phyloP scores from a whole-genome alignment of 1,139 yeast genomes.

The Hyphopichia khmerensis region DNA sequence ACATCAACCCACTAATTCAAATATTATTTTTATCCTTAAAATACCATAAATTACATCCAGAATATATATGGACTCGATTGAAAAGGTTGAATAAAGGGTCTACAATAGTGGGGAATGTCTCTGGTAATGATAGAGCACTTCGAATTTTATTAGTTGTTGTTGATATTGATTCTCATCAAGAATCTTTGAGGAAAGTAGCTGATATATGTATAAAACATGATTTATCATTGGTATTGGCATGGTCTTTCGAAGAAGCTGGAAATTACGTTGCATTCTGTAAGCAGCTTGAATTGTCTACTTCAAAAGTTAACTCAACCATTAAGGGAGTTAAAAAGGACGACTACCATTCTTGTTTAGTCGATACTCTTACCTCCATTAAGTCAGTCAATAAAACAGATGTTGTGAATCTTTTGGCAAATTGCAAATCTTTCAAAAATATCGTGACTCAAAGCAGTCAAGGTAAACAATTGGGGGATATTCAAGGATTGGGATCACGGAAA shows the following conservation, averaged over 20 bases:
- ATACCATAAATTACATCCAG: conserved; percentile 86
- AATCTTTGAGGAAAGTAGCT: conserved; percentile 65
- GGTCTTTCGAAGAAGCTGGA: conserved; percentile 87
- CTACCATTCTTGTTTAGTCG: conserved; percentile 50
- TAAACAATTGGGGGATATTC: conserved; percentile 31
- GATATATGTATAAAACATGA: conserved; percentile 71
- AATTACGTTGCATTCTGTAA: conserved; percentile 61
- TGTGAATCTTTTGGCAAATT: conserved; percentile 51
- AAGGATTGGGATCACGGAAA: conserved; percentile 60
- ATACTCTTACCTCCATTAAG: conserved; percentile 51
- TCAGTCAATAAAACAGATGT: conserved; percentile 63
- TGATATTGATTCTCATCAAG: conserved; percentile 76
- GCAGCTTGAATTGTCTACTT: conserved; percentile 40
- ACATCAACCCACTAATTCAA: conserved; percentile 64
- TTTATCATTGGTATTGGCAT: conserved; percentile 69
- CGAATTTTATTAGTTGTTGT: conserved; percentile 71
- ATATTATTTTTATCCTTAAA: conserved; percentile 73
- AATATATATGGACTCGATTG: conserved; percentile 73
- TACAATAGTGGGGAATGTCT: conserved; percentile 10
- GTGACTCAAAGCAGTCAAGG: conserved; percentile 26
- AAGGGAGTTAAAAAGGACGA: conserved; percentile 44
- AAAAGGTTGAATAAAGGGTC: conserved; percentile 46
- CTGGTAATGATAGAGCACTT: conserved; percentile 43
- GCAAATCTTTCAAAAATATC: conserved; percentile 51
- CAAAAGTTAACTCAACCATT: conserved; percentile 26